A percentile compares a stretch with the other conserved stretches of the same genome.
Conservation (phyloP, 2,329 filamentous ascomycete genomes). For the Zymoseptoria tritici region DNA sequence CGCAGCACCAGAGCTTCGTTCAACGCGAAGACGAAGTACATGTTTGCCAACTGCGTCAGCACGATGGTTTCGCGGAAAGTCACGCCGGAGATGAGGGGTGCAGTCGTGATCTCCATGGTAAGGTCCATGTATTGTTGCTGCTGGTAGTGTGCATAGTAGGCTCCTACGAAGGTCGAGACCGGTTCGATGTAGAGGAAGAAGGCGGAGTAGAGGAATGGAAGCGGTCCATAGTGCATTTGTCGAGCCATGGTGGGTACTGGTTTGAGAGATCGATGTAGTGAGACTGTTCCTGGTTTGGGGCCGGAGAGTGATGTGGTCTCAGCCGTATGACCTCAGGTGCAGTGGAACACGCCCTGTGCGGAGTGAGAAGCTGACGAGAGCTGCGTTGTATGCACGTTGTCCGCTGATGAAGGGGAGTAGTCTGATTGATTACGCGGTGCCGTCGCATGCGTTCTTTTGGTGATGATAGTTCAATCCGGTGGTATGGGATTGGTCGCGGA, state of each 20-base stretch:
- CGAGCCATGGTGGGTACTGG: not conserved
- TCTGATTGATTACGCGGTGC: not conserved
- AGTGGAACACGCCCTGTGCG: not conserved
- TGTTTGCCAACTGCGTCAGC: constrained; percentile 67
- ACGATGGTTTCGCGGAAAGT: constrained; percentile 54
- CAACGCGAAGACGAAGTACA: constrained; percentile 69
- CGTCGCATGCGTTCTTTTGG: not conserved
- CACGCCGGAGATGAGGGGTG: constrained; percentile 38
- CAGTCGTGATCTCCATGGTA: constrained; percentile 46
- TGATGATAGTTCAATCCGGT: not conserved
- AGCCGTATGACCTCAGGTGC: not conserved
- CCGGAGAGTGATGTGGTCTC: not conserved
- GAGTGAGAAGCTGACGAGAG: not conserved
- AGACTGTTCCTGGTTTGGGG: not conserved
- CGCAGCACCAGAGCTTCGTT: constrained; percentile 72
- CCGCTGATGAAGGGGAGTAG: not conserved
- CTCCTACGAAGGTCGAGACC: constrained; percentile 46
- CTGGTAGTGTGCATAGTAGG: constrained; percentile 46
- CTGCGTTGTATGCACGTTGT: not conserved
- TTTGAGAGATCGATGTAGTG: not conserved
- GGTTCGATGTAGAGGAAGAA: constrained; percentile 73
- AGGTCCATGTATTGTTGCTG: constrained; percentile 55
- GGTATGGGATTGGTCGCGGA: not conserved
- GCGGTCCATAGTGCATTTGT: constrained; percentile 15
- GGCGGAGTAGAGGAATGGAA: constrained; percentile 57